Conservation (phyloP, 805 yeast genomes). For the Candida ovalis region DNA sequence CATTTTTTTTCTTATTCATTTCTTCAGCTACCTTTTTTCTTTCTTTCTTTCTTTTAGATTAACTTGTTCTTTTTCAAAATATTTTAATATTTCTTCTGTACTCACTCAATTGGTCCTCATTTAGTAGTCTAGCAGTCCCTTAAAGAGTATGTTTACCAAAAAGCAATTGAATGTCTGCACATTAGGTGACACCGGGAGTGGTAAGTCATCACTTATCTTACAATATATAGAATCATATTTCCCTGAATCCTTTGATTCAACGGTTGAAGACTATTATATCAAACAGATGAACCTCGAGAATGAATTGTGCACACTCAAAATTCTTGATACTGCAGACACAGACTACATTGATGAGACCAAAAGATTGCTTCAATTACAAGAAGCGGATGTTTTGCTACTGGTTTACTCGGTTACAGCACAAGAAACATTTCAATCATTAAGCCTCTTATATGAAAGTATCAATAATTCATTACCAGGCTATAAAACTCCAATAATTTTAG, state of each 20-base stretch:
- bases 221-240: conserved; percentile 23
- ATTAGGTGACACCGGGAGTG: conserved; percentile 9
- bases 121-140: too few species aligned
- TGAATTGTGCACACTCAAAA: conserved; percentile 38
- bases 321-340: conserved; percentile 87
- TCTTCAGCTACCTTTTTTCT: background rate
- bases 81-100: background rate
- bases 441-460: conserved; percentile 55
- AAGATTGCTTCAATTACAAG: conserved; percentile 13
- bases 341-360: conserved; percentile 41
- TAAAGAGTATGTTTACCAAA: background rate
- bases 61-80: too few species aligned
- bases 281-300: conserved; percentile 31
- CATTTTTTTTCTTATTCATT: background rate
- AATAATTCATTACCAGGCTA: conserved; percentile 50
- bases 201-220: conserved; percentile 29
- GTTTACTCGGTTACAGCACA: conserved; percentile 49
- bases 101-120: background rate
- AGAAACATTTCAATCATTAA: conserved; percentile 38
- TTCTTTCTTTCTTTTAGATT: background rate
- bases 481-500: conserved; percentile 38
- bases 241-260: conserved; percentile 21
- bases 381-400: conserved; percentile 47
- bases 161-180: background rate
- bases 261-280: conserved; percentile 27